Conservation (phyloP, 768 basidiomycete species). For the Lanmaoa pseudosensibilis region DNA sequence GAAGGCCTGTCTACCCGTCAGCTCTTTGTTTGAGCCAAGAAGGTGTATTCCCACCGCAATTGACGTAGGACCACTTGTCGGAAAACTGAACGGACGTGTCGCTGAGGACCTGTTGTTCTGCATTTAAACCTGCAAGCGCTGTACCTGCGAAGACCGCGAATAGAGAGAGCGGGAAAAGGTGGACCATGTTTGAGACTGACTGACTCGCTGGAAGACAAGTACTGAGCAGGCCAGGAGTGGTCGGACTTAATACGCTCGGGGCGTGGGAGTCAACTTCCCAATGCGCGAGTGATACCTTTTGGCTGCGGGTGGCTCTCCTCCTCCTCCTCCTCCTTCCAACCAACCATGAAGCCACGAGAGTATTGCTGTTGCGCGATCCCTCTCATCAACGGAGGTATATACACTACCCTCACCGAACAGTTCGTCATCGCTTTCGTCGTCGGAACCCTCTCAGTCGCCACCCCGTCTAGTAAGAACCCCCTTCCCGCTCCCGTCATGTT, state of each 20-base stretch:
- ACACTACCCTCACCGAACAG: slow-evolving; percentile 76
- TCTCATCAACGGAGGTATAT: slow-evolving; percentile 87
- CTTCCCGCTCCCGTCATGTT: background rate
- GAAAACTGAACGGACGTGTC: slow-evolving; percentile 35
- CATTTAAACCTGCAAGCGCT: slow-evolving; percentile 22
- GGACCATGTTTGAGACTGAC: slow-evolving; percentile 29
- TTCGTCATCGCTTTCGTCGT: slow-evolving; percentile 62
- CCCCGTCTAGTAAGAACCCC: slow-evolving; percentile 65
- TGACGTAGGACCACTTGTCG: slow-evolving; percentile 60
- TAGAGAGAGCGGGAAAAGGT: slow-evolving; percentile 26
- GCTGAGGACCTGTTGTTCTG: slow-evolving; percentile 33
- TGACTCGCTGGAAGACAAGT: slow-evolving; percentile 4
- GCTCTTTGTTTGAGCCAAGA: background rate
- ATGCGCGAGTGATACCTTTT: background rate
- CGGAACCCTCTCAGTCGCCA: slow-evolving; percentile 73
- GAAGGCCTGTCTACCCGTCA: slow-evolving; percentile 40
- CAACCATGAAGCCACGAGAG: slow-evolving; percentile 69
- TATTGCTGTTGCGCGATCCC: slow-evolving; percentile 96
- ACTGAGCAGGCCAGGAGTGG: slow-evolving; percentile 23
- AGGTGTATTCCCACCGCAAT: slow-evolving; percentile 66
- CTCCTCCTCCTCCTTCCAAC: background rate
- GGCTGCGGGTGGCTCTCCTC: background rate
- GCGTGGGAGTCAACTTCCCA: slow-evolving; percentile 24
- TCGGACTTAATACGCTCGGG: slow-evolving; percentile 2
- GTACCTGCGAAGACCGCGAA: slow-evolving; percentile 28